phyloP scores from a whole-genome alignment of 2,329 filamentous ascomycete genomes.

The Apiospora kogelbergensis region DNA sequence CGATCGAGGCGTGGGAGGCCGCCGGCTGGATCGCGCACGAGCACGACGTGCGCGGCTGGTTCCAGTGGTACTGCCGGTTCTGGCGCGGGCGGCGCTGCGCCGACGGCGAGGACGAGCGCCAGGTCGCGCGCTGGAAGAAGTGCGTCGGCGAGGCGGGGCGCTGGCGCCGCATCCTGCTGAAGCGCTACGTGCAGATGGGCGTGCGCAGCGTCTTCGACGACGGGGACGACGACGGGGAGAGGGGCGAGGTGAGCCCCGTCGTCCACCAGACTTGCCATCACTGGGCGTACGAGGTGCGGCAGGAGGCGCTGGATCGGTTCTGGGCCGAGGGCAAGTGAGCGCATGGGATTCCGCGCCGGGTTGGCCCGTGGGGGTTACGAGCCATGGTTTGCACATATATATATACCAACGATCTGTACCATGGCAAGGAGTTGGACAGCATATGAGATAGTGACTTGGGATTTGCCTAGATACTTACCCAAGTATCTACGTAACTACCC shows the following conservation, averaged over 20 bases:
- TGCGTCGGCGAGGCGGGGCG: constrained; percentile 52
- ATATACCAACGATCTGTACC: neutral
- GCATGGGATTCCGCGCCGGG: neutral
- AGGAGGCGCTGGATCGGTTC: constrained; percentile 47
- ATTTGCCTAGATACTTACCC: neutral
- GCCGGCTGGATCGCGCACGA: constrained; percentile 55
- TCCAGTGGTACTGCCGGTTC: constrained; percentile 57
- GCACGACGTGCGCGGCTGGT: constrained; percentile 55
- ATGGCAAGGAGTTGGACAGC: neutral
- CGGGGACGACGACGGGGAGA: constrained; percentile 35
- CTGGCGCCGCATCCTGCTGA: constrained; percentile 50
- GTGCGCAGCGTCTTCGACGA: constrained; percentile 43
- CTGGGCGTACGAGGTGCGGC: constrained; percentile 53
- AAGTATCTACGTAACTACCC: too few relatives aligned
- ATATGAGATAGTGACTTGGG: too few relatives aligned
- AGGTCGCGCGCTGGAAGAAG: constrained; percentile 50
- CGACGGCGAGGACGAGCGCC: constrained; percentile 47
- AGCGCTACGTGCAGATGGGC: constrained; percentile 48
- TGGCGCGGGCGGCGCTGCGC: constrained; percentile 49
- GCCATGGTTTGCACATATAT: neutral
- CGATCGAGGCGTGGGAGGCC: constrained; percentile 55
- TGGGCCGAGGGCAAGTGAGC: constrained; percentile 34
- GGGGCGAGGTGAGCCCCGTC: constrained; percentile 49
- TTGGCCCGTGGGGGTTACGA: neutral
- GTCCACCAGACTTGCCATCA: constrained; percentile 59